Evolutionary conservation across 805 yeast genomes (phyloP).

Genomic region (Sugiyamaella lignohabitans): DNA sequence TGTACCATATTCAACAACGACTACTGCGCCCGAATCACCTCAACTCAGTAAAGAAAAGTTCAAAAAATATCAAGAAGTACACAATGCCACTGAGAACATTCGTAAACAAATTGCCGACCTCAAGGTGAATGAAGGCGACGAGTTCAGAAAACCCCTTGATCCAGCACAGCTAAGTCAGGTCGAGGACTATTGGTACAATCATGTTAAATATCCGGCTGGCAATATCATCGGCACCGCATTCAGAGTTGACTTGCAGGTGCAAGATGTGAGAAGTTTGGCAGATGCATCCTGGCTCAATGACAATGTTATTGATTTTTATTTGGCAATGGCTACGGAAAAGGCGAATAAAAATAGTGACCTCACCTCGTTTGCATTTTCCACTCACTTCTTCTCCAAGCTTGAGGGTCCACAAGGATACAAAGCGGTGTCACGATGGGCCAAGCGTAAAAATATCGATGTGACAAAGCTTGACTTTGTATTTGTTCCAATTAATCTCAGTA

Average conservation of each 20-base stretch:
- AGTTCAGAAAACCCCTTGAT: constrained; percentile 11
- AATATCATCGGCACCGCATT: constrained; percentile 15
- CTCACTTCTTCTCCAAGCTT: constrained; percentile 78
- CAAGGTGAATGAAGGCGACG: not conserved
- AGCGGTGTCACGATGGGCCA: constrained; percentile 83
- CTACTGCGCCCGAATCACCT: not conserved
- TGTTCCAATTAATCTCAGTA: constrained; percentile 78
- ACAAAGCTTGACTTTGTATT: constrained; percentile 58
- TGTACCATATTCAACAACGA: not conserved
- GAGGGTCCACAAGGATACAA: constrained; percentile 59
- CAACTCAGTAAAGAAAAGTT: constrained; percentile 1
- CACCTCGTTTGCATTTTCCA: constrained; percentile 65
- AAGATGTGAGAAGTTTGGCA: constrained; percentile 65
- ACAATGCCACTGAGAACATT: constrained; percentile 9
- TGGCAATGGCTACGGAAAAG: constrained; percentile 47
- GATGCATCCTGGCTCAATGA: constrained; percentile 86
- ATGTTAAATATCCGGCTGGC: not conserved
- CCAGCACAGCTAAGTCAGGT: constrained; percentile 9
- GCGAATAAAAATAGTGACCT: constrained; percentile 34
- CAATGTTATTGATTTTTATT: constrained; percentile 76
- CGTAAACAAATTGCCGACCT: constrained; percentile 15
- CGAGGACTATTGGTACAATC: constrained; percentile 9
- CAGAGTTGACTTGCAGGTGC: constrained; percentile 51
- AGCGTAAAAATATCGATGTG: constrained; percentile 62
- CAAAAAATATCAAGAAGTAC: constrained; percentile 10